Base-by-base conservation (phyloP, 306 rosid species). In the Gastrolobium bilobum region DNA sequence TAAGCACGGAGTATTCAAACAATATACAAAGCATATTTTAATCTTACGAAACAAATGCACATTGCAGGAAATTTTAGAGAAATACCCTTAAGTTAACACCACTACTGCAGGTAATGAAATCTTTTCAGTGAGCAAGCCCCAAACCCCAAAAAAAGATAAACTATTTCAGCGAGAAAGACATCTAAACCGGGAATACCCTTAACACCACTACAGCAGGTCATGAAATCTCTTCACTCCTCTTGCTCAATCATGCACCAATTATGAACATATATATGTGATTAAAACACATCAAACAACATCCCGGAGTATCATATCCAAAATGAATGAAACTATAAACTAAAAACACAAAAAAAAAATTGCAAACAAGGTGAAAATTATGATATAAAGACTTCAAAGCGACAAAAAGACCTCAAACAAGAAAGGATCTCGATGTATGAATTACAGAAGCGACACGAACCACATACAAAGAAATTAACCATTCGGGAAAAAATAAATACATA, bases 11-110 rank as follows among this genome's bases (percentile, higher is more conserved):
- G 80, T 4, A 68, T 7, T 37, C 20, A 7, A 13, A 37, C 37
- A 63, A 43, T 37, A 30, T n/a, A 50, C 70, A 58, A 11, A 0
- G 4, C 47, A 39, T 2, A 58, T 66, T 54, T 58, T 44, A 34
- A 39, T 62, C 42, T n/a, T 38, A 39, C 33, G 10, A 39, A 65
- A 81, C 48, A 11, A 59, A 66, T 14, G 13, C 81, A 66, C 9
- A 15, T 48, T 66, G 35, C 20, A 53, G 58, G 54, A 62, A 59
- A 8, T 26, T 2, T 6, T 0, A 33, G 15, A 15, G 20, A 10
- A 14, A 35, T 5, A 10, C 2, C 26, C 26, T 20, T 20, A 20
- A 20, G 26, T 20, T 20, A 20, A 20, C 26, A 20, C 26, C 26
- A 20, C 26, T 20, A 20, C 26, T 20, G 26, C 26, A 20, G 26